Percentiles rank a stretch among this genome's conserved stretches.
phyloP scores from a whole-genome alignment of 2,329 filamentous ascomycete genomes.

The Parastagonospora avenae region DNA sequence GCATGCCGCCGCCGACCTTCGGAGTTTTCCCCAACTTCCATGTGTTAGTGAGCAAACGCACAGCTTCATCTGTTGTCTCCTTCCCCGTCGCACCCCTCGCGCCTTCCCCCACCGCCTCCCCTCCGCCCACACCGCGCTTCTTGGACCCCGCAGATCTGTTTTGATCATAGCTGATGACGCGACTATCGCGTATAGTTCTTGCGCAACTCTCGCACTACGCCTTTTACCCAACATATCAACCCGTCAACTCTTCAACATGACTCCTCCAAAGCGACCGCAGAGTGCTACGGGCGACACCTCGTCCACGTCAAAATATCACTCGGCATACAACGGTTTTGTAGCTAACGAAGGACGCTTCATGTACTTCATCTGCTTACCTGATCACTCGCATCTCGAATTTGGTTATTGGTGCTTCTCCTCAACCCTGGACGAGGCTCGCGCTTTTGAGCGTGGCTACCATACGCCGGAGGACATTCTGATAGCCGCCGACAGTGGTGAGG shows the following conservation, averaged over 20 bases:
- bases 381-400: conserved; percentile 3
- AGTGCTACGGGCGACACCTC: neutral
- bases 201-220: neutral
- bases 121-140: no score
- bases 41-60: no score
- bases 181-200: neutral
- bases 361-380: conserved; percentile 5
- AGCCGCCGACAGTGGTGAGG: conserved; percentile 12
- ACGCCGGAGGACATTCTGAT: conserved; percentile 21
- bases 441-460: conserved; percentile 11
- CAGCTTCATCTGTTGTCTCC: no score
- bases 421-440: conserved; percentile 18
- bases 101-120: no score
- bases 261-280: neutral
- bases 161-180: neutral
- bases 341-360: conserved; percentile 11
- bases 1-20: no score
- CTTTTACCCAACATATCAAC: neutral
- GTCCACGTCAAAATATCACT: neutral
- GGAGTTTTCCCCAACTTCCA: no score
- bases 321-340: conserved; percentile 11
- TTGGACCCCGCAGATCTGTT: no score
- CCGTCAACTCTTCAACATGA: neutral
- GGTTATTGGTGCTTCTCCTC: conserved; percentile 25
- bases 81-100: no score